Conservation (phyloP, 2,329 filamentous ascomycete genomes). For the Calonectria crousiana region DNA sequence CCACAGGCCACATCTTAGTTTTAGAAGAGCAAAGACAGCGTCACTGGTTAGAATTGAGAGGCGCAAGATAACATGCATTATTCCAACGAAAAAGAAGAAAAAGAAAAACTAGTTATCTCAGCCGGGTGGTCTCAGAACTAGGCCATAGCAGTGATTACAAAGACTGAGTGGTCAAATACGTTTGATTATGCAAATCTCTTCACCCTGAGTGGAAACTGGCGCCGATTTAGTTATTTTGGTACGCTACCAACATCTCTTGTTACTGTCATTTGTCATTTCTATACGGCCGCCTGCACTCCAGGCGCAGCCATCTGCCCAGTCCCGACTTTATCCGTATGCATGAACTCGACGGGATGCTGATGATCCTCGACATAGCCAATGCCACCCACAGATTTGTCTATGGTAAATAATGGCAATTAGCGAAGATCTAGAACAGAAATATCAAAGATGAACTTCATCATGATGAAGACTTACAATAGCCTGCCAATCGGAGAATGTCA, state of each 20-base stretch:
- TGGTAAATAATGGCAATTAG: neutral
- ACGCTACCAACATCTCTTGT: too few species aligned
- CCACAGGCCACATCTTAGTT: neutral
- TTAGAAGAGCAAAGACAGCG: too few species aligned
- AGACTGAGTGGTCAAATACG: too few species aligned
- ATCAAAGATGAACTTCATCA: neutral
- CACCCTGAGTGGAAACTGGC: too few species aligned
- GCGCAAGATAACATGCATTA: too few species aligned
- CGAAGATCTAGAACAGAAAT: neutral
- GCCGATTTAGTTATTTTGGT: too few species aligned
- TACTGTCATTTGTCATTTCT: neutral
- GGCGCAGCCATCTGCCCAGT: neutral
- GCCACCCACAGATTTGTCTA: neutral
- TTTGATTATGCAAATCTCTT: too few species aligned
- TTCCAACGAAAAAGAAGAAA: too few species aligned
- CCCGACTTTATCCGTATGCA: neutral
- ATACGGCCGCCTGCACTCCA: neutral
- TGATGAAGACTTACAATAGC: neutral
- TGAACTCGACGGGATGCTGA: neutral
- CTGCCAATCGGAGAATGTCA: neutral
- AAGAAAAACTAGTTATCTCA: too few species aligned
- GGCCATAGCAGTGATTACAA: too few species aligned
- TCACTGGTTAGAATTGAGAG: too few species aligned
- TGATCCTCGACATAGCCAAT: neutral
- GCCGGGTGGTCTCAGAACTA: too few species aligned